phyloP scores from a whole-genome alignment of 2,329 filamentous ascomycete genomes.

The Pseudocercospora macadamiae region DNA sequence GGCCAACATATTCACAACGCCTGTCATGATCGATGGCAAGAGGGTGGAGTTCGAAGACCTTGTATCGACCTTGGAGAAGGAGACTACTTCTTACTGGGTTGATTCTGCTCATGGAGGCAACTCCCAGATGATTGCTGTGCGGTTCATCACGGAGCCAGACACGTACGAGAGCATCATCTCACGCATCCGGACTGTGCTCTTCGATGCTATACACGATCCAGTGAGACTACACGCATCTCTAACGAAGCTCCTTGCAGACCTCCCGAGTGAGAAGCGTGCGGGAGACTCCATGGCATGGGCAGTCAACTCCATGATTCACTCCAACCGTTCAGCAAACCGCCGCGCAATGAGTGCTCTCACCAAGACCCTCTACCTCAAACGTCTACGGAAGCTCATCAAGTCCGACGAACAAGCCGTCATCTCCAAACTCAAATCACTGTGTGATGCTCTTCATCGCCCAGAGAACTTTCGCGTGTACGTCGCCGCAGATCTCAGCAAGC shows the following conservation, averaged over 20 bases:
- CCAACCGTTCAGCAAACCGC: conserved; percentile 73
- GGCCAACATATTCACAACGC: conserved; percentile 93
- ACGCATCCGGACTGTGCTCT: conserved; percentile 85
- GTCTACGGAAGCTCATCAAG: conserved; percentile 78
- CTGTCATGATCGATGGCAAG: conserved; percentile 75
- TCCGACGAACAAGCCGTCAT: conserved; percentile 76
- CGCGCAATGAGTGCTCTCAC: conserved; percentile 82
- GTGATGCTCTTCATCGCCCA: conserved; percentile 75
- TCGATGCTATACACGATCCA: conserved; percentile 84
- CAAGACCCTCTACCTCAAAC: conserved; percentile 83
- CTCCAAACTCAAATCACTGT: conserved; percentile 74
- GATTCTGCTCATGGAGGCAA: conserved; percentile 70
- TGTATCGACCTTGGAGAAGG: conserved; percentile 85
- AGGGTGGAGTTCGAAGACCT: conserved; percentile 87
- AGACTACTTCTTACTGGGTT: conserved; percentile 83
- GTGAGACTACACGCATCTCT: conserved; percentile 64
- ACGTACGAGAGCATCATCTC: conserved; percentile 82
- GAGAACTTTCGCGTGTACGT: conserved; percentile 86
- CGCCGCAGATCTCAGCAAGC: conserved; percentile 75
- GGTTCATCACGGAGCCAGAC: conserved; percentile 82
- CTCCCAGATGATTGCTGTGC: conserved; percentile 77
- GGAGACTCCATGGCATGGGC: conserved; percentile 68
- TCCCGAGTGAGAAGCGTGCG: conserved; percentile 88
- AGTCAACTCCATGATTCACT: conserved; percentile 76
- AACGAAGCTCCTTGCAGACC: conserved; percentile 83